Percentiles rank a stretch among this genome's conserved stretches.
Evolutionary conservation across 1,284 basidiomycete genomes (phyloP).

Genomic region (Gymnopus androsaceus): DNA sequence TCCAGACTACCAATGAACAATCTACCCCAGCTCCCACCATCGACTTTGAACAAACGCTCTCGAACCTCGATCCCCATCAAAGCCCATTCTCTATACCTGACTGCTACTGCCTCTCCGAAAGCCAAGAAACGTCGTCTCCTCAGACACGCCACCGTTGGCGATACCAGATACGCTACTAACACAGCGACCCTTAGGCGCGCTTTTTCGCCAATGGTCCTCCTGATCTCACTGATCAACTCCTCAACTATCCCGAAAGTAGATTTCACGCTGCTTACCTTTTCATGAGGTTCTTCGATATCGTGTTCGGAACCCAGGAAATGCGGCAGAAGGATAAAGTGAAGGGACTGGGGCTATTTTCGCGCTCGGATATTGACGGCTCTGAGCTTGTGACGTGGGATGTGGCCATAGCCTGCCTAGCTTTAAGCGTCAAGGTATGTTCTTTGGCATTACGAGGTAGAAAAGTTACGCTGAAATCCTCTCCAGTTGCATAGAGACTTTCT

Average conservation of each 20-base stretch:
- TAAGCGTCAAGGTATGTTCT: slow-evolving; percentile 55
- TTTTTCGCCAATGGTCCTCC: slow-evolving; percentile 3
- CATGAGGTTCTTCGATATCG: slow-evolving; percentile 45
- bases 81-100: background rate
- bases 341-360: background rate
- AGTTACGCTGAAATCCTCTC: background rate
- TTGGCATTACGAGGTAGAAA: background rate
- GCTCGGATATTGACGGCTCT: slow-evolving; percentile 31
- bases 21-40: background rate
- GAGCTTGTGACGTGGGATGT: slow-evolving; percentile 52
- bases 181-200: background rate
- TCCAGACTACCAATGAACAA: background rate
- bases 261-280: slow-evolving; percentile 64
- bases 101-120: background rate
- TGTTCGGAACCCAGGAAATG: slow-evolving; percentile 24
- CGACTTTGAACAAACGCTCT: slow-evolving; percentile 4
- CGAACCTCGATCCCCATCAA: background rate
- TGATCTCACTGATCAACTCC: slow-evolving; percentile 56
- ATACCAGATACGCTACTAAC: background rate
- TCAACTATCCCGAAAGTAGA: slow-evolving; percentile 52
- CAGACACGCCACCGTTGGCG: background rate
- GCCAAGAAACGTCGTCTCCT: slow-evolving; percentile 3
- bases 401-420: slow-evolving; percentile 53
- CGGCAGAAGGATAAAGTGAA: slow-evolving; percentile 17
- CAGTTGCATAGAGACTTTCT: slow-evolving; percentile 70